phyloP scores from a whole-genome alignment of 441 rosid species.

The Omphalea diandra region DNA sequence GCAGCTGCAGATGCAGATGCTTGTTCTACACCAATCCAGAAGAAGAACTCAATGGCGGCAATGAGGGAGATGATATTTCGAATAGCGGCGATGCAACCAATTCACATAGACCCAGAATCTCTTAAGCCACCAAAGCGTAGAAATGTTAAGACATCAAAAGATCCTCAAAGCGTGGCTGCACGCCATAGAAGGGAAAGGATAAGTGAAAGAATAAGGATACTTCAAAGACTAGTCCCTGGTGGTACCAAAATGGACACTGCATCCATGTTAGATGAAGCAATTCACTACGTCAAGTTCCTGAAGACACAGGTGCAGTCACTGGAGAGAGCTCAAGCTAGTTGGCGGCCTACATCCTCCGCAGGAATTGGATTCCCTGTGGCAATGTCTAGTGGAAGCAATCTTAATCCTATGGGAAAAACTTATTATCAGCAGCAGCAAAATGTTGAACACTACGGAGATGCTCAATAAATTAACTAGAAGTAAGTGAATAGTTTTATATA shows the following conservation, averaged over 20 bases:
- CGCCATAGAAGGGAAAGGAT: slow-evolving; percentile 66
- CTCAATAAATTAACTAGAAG: too few species aligned
- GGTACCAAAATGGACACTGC: slow-evolving; percentile 86
- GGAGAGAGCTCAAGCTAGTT: slow-evolving; percentile 40
- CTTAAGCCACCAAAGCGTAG: slow-evolving; percentile 60
- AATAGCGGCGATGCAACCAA: slow-evolving; percentile 69
- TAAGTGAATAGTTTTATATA: too few species aligned
- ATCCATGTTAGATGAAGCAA: slow-evolving; percentile 78
- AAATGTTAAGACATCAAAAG: slow-evolving; percentile 67
- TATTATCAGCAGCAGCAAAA: slow-evolving; percentile 27
- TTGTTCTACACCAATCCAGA: slow-evolving; percentile 27
- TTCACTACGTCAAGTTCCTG: slow-evolving; percentile 70
- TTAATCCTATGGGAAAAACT: slow-evolving; percentile 28
- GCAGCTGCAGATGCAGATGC: slow-evolving; percentile 6
- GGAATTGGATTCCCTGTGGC: slow-evolving; percentile 43
- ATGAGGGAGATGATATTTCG: slow-evolving; percentile 76
- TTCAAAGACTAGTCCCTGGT: slow-evolving; percentile 69
- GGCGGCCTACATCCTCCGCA: slow-evolving; percentile 24
- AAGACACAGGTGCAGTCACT: slow-evolving; percentile 63
- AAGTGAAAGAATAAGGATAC: slow-evolving; percentile 63
- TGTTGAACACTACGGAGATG: slow-evolving; percentile 33
- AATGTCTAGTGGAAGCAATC: slow-evolving; percentile 33
- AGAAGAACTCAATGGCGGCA: slow-evolving; percentile 51
- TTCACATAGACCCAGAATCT: slow-evolving; percentile 66
- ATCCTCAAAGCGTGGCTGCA: slow-evolving; percentile 73